Percentiles rank a stretch among this genome's conserved stretches.
These are phyloP conservation scores for Syncephalastrum monosporum DNA, from an alignment of 371 early-diverging fungal species.

Conservation along the genomic window DNA sequence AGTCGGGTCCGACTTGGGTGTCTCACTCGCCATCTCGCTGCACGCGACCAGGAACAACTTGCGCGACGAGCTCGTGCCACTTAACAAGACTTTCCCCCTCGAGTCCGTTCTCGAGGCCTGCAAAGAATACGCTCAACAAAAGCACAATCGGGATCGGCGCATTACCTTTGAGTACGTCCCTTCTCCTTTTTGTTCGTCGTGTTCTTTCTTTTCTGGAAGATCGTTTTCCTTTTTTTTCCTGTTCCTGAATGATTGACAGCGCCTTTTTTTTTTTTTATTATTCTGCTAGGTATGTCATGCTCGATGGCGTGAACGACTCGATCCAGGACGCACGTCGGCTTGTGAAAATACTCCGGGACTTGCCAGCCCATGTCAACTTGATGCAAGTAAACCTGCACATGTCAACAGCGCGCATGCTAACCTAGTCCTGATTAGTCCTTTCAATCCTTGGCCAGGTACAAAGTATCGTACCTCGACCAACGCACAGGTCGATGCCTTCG, in stretches of 20 bases:
- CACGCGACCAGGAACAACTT: constrained; percentile 84
- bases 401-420: neutral
- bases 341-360: constrained; percentile 53
- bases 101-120: constrained; percentile 71
- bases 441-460: constrained; percentile 81
- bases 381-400: constrained; percentile 52
- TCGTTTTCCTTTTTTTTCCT: neutral
- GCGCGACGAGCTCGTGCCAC: constrained; percentile 82
- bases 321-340: constrained; percentile 67
- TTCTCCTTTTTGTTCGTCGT: neutral
- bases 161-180: constrained; percentile 71
- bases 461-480: constrained; percentile 50
- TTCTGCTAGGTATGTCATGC: constrained; percentile 74
- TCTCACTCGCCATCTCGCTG: constrained; percentile 84
- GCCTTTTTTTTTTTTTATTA: neutral
- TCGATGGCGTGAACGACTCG: constrained; percentile 80
- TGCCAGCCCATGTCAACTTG: constrained; percentile 84
- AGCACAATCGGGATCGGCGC: constrained; percentile 49
- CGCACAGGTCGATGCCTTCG: constrained; percentile 54
- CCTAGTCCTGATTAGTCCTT: constrained; percentile 47
- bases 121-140: constrained; percentile 54
- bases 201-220: neutral
- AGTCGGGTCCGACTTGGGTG: constrained; percentile 74
- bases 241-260: neutral
- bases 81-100: constrained; percentile 81